Base-by-base conservation (phyloP, 2,329 filamentous ascomycete genomes). In the Fusarium sp. region DNA sequence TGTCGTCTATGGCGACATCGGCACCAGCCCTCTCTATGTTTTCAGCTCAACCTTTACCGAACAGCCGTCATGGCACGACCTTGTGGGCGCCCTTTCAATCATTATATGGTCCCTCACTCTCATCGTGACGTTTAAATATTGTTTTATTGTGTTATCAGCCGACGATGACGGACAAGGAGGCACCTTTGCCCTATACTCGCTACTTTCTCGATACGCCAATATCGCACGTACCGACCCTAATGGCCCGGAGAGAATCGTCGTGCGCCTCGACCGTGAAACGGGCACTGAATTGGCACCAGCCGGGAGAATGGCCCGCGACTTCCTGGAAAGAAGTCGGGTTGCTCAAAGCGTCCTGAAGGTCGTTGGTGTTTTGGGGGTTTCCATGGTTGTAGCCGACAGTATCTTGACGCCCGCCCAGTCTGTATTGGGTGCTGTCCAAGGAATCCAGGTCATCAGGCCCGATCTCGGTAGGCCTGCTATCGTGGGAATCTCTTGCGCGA, bases 121-220 rank as follows among this genome's bases (percentile, higher is more conserved):
- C 65, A 91, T 92, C 79, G 90, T 92, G 37, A 91, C 89, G 1
- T 71, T 91, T 61, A 92, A 92, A 79, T 92, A 92, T 74, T 83
- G 90, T 41, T 81, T 91, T 65, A 87, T 92, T 74, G 86, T 92
- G 40, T 79, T 92, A 7, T 82, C 81, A 34, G 90, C 90, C 55
- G 90, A 92, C 76, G 89, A 92, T 66, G 90, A 92, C 74, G 90
- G 90, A 46, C 89, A 92, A 74, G 90, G 90, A 29, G 90, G 90
- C 30, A 92, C 90, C 0, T 92, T 92, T 77, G 88, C 87, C 30
- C 85, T 89, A 27, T 92, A 92, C 77, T 89, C 87, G 6, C 79
- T 92, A 16, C 83, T 92, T 3, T 86, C 89, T 7, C 82, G 88
- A 71, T 75, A 87, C 82, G 84, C 86, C 57, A 84, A 90, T 67